These are phyloP conservation scores for Fusarium tuaranense DNA, from an alignment of 2,329 filamentous ascomycete species.

Conservation along the genomic window DNA sequence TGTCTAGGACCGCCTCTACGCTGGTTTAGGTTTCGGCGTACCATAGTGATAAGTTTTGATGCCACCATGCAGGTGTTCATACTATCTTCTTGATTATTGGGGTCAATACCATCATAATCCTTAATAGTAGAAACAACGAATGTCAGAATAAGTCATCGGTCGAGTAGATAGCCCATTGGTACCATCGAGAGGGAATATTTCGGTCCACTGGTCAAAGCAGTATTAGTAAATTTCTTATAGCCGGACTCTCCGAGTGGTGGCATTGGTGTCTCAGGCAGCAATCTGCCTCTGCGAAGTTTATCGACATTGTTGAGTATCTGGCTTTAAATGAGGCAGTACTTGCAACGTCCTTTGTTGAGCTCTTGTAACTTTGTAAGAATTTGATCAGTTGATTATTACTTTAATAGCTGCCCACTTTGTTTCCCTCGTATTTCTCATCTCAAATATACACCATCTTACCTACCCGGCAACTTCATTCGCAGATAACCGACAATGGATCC, in stretches of 20 bases:
- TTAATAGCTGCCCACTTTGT: background rate
- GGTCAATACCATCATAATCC: no score
- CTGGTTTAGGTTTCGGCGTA: no score
- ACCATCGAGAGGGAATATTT: background rate
- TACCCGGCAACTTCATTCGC: background rate
- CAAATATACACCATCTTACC: background rate
- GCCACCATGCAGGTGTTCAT: no score
- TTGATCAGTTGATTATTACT: background rate
- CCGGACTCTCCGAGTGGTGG: background rate
- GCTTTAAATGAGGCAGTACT: background rate
- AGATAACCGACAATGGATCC: background rate
- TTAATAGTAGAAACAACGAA: no score
- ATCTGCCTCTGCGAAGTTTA: background rate
- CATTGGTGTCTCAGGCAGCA: background rate
- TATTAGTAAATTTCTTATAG: background rate
- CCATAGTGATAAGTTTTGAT: no score
- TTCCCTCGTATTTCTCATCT: background rate
- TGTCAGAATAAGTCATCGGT: no score
- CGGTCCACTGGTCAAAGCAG: background rate
- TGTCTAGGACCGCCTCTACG: no score
- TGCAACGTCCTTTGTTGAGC: background rate
- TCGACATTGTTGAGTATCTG: background rate
- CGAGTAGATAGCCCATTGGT: background rate
- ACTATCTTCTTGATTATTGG: no score
- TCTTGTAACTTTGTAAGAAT: background rate